These are phyloP conservation scores for Penicillium fimorum DNA, from an alignment of 495 filamentous ascomycete genomes.

Conservation along the genomic window DNA sequence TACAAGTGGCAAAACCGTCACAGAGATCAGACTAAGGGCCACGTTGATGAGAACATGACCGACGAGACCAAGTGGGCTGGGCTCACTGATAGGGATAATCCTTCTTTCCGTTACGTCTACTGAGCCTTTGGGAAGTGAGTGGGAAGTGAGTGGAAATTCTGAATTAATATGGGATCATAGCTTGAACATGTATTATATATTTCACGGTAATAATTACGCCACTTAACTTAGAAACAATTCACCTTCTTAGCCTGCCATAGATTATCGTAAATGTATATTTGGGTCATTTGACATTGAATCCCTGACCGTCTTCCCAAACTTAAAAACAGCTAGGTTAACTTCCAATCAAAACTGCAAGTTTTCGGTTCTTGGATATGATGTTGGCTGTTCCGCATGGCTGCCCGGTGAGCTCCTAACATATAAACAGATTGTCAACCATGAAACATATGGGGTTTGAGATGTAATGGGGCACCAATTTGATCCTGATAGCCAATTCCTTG, in stretches of 20 bases:
- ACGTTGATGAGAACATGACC: conserved; percentile 20
- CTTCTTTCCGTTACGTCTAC: conserved; percentile 47
- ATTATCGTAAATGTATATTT: too few relatives aligned
- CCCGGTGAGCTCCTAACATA: conserved; percentile 21
- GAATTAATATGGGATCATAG: too few relatives aligned
- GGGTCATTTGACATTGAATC: too few relatives aligned
- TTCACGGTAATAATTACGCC: too few relatives aligned
- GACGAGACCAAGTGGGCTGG: conserved; percentile 39
- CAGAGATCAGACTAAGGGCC: conserved; percentile 27
- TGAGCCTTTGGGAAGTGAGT: conserved; percentile 10
- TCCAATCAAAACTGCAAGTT: conserved; percentile 45
- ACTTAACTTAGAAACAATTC: too few relatives aligned
- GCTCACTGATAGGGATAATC: conserved; percentile 43
- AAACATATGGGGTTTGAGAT: conserved; percentile 44
- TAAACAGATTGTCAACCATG: conserved; percentile 43
- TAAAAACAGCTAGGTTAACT: too few relatives aligned
- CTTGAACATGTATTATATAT: conserved; percentile 14
- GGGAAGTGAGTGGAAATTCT: too few relatives aligned
- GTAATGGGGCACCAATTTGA: conserved; percentile 31
- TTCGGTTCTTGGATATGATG: conserved; percentile 33
- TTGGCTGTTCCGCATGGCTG: conserved; percentile 35
- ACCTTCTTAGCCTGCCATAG: too few relatives aligned
- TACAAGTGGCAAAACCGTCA: conserved; percentile 47
- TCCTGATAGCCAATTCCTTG: conserved; percentile 30
- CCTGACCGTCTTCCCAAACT: too few relatives aligned